A percentile compares a stretch with the other conserved stretches of the same genome.
phyloP scores from a whole-genome alignment of 306 rosid genomes.

The Senna tora region DNA sequence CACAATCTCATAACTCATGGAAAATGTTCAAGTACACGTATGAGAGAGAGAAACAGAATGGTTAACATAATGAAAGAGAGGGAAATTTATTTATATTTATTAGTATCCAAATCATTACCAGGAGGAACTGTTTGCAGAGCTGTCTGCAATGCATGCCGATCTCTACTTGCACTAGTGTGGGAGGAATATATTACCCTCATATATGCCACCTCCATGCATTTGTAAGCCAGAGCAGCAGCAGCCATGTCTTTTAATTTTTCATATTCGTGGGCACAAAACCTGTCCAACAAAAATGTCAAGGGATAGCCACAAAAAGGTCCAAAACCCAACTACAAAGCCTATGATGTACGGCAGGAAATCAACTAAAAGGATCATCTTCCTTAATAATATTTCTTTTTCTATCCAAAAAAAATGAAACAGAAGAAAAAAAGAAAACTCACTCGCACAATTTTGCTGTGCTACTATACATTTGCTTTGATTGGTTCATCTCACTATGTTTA shows the following conservation, averaged over 20 bases:
- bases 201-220: conserved; percentile 95
- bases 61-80: neutral
- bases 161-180: conserved; percentile 73
- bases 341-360: conserved; percentile 1
- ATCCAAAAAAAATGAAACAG: too few species aligned
- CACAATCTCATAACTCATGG: conserved; percentile 18
- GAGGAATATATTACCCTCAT: conserved; percentile 88
- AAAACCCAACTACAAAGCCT: neutral
- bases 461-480: conserved; percentile 66
- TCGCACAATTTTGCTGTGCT: conserved; percentile 93
- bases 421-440: conserved; percentile 61
- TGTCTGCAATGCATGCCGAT: conserved; percentile 70
- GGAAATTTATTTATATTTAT: neutral
- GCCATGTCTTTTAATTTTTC: conserved; percentile 92
- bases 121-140: conserved; percentile 70
- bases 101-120: conserved; percentile 53
- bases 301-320: neutral
- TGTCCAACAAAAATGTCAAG: conserved; percentile 40
- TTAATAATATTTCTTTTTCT: too few species aligned
- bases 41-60: neutral
- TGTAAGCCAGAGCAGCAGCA: conserved; percentile 96
- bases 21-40: neutral
- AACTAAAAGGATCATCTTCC: conserved; percentile 25
- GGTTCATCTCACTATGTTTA: conserved; percentile 64
- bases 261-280: conserved; percentile 95